Percentiles rank a stretch among this genome's conserved stretches.
These are phyloP conservation scores for Cardiosporidium cionae DNA, from an alignment of 169 alveolate species.

Conservation along the genomic window DNA sequence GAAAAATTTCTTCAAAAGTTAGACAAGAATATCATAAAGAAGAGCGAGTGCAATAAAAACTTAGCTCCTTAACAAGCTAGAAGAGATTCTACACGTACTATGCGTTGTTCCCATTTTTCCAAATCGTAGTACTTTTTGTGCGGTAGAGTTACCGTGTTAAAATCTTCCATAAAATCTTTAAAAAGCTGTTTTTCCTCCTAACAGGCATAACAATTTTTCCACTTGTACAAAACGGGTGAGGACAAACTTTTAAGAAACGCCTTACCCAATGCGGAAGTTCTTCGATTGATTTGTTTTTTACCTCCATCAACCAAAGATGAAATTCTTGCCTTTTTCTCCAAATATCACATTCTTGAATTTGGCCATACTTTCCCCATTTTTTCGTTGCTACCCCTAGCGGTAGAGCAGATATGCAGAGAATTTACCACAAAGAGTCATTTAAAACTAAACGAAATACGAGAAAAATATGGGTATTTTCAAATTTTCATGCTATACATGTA, in stretches of 20 bases:
- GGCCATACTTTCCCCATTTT: slow-evolving; percentile 27
- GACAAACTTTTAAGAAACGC: background rate
- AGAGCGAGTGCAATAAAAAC: no score
- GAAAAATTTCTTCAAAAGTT: no score
- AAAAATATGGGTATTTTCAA: no score
- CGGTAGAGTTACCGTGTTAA: slow-evolving; percentile 51
- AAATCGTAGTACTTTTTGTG: slow-evolving; percentile 42
- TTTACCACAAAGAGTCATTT: no score
- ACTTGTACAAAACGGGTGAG: background rate
- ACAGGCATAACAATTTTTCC: background rate
- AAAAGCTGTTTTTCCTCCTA: slow-evolving; percentile 39
- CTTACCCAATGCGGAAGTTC: slow-evolving; percentile 24
- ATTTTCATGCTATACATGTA: no score
- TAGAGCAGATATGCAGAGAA: background rate
- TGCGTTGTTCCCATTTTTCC: slow-evolving; percentile 29
- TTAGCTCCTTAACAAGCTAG: no score
- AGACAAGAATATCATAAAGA: no score
- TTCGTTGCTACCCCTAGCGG: background rate
- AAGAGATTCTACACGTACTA: no score
- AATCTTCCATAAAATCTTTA: slow-evolving; percentile 48
- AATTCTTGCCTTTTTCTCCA: slow-evolving; percentile 43
- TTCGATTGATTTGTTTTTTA: slow-evolving; percentile 36
- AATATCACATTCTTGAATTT: slow-evolving; percentile 24
- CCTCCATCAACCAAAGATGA: slow-evolving; percentile 42
- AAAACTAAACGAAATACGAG: no score